Percentiles rank a stretch among this genome's conserved stretches.
Conservation (phyloP, 768 basidiomycete genomes). For the Termitomyces sp. region DNA sequence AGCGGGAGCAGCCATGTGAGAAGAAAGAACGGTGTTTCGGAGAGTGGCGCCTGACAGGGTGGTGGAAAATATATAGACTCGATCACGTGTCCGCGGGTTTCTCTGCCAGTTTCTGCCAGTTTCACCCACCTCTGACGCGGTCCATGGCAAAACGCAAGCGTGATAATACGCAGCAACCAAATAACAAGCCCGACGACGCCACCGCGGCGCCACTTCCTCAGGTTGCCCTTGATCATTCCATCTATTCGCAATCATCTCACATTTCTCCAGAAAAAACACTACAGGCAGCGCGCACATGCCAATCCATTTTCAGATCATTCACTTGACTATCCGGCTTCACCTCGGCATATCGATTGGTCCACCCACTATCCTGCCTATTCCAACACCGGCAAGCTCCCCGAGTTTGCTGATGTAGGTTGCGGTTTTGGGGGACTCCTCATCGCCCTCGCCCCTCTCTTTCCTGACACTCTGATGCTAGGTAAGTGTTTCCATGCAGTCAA, state of each 20-base stretch:
- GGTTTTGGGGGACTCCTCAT: constrained; percentile 95
- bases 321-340: constrained; percentile 80
- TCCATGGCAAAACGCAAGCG: constrained; percentile 31
- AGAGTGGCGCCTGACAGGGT: constrained; percentile 10
- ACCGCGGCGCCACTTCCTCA: constrained; percentile 38
- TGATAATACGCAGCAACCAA: constrained; percentile 11
- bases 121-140: not conserved
- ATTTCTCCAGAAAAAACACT: constrained; percentile 65
- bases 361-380: constrained; percentile 74
- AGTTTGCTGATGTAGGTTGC: constrained; percentile 96
- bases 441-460: constrained; percentile 83
- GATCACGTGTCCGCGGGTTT: constrained; percentile 20
- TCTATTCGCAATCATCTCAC: not conserved
- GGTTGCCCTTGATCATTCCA: constrained; percentile 21
- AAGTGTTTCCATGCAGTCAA: constrained; percentile 18
- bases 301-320: constrained; percentile 87
- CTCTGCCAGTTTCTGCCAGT: constrained; percentile 12
- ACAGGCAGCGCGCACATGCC: constrained; percentile 78
- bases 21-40: constrained; percentile 6
- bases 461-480: constrained; percentile 93
- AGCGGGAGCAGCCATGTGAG: constrained; percentile 37
- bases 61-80: constrained; percentile 11
- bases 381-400: constrained; percentile 58
- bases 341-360: constrained; percentile 74
- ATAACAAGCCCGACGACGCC: constrained; percentile 7